Percentiles rank a stretch among this genome's conserved stretches.
Conservation (phyloP, 495 filamentous ascomycete genomes). For the Corynascus novoguineensis region DNA sequence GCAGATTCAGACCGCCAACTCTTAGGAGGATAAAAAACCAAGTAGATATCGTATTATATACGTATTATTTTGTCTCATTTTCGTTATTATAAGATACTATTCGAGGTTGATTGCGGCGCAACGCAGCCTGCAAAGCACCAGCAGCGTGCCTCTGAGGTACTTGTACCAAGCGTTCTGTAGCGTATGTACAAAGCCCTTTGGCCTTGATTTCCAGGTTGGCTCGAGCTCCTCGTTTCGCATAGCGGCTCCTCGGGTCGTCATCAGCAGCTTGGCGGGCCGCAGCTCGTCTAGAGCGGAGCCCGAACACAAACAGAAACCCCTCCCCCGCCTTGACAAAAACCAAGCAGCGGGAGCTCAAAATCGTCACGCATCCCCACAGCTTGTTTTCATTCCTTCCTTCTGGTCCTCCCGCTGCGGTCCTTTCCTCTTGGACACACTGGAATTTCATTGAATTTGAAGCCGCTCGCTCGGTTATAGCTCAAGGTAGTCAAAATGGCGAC, state of each 20-base stretch:
- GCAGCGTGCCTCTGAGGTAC: no score
- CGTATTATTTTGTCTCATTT: background rate
- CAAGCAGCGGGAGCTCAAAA: conserved; percentile 31
- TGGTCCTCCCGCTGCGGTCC: background rate
- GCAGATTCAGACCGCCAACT: no score
- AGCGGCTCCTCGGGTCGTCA: background rate
- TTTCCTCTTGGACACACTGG: background rate
- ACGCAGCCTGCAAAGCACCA: no score
- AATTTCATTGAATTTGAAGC: background rate
- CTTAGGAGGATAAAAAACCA: no score
- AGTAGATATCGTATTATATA: background rate
- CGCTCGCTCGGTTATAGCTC: conserved; percentile 11
- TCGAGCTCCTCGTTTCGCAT: background rate
- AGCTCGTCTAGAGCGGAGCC: conserved; percentile 3
- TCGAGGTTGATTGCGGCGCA: no score
- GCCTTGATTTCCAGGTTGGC: background rate
- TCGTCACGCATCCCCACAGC: conserved; percentile 18
- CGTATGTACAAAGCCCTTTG: background rate
- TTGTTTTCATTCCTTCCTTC: conserved; percentile 9
- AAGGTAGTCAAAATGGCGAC: conserved; percentile 34
- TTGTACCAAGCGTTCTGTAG: background rate
- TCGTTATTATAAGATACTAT: background rate
- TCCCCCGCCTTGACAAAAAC: conserved; percentile 41
- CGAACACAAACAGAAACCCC: conserved; percentile 29
- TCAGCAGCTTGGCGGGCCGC: background rate